These are phyloP conservation scores for Coemansia sp. DNA, from an alignment of 192 early-diverging fungal species.

Conservation along the genomic window DNA sequence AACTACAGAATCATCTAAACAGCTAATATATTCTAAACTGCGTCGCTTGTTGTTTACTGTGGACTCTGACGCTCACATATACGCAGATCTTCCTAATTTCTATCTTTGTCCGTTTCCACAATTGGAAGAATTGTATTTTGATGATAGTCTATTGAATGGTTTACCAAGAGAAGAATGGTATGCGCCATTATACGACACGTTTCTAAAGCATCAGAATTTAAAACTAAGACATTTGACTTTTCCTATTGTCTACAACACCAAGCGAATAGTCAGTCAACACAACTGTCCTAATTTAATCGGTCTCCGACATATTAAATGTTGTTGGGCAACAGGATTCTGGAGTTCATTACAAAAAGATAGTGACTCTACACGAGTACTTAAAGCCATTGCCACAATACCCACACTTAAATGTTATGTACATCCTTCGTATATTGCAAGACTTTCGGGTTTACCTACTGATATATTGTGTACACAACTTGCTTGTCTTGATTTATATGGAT, in stretches of 20 bases:
- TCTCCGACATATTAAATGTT: constrained; percentile 50
- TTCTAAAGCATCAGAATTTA: constrained; percentile 25
- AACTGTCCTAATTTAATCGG: constrained; percentile 41
- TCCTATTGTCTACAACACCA: constrained; percentile 53
- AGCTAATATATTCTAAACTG: constrained; percentile 14
- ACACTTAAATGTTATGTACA: constrained; percentile 37
- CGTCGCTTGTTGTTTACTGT: constrained; percentile 36
- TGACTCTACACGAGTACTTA: constrained; percentile 47
- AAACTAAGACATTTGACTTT: constrained; percentile 34
- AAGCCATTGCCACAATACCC: constrained; percentile 29
- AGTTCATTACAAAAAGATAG: constrained; percentile 17
- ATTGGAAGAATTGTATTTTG: constrained; percentile 44
- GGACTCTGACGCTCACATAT: constrained; percentile 23
- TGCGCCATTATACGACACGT: constrained; percentile 43
- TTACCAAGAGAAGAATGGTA: constrained; percentile 49
- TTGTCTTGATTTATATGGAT: constrained; percentile 40
- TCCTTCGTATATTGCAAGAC: constrained; percentile 42
- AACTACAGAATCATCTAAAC: not conserved
- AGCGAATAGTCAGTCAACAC: constrained; percentile 19
- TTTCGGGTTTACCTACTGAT: constrained; percentile 24
- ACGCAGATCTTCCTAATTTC: not conserved
- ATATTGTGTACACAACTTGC: constrained; percentile 17
- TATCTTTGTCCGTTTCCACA: constrained; percentile 24
- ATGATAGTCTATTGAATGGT: constrained; percentile 29
- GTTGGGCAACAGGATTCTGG: constrained; percentile 49